Evolutionary conservation across 2,329 filamentous ascomycete species (phyloP).

Genomic region (Penicillium corylophilum): DNA sequence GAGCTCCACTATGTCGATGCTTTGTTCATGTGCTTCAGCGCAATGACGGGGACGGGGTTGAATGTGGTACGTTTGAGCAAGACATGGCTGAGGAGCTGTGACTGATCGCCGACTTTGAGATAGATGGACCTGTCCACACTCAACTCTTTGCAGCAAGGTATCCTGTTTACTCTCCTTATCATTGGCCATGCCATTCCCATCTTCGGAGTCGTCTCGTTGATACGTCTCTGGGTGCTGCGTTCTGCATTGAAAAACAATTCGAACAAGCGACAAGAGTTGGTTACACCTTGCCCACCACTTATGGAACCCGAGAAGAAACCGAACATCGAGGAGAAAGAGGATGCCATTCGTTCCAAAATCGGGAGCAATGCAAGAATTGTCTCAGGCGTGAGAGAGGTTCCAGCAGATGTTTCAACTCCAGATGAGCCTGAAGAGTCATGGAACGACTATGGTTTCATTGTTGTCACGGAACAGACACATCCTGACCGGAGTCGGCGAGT

Average conservation of each 20-base stretch:
- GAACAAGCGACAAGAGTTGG: neutral
- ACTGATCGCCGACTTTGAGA: neutral
- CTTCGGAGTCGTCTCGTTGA: constrained; percentile 27
- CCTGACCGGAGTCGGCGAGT: neutral
- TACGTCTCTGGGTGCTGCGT: constrained; percentile 1
- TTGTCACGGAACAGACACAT: neutral
- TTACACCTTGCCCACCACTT: neutral
- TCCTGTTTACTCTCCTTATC: constrained; percentile 64
- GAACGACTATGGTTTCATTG: neutral
- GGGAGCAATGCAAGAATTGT: neutral
- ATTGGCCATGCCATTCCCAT: constrained; percentile 66
- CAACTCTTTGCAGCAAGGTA: constrained; percentile 66
- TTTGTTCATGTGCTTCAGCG: constrained; percentile 64
- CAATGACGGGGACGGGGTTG: constrained; percentile 65
- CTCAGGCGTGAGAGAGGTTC: constrained; percentile 1
- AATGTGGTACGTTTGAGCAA: constrained; percentile 52
- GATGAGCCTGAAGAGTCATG: neutral
- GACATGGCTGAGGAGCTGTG: neutral
- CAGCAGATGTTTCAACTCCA: neutral
- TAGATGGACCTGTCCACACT: constrained; percentile 54
- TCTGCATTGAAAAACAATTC: neutral
- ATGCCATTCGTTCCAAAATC: neutral
- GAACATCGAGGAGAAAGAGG: neutral
- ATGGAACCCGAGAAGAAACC: neutral
- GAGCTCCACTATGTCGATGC: constrained; percentile 62